phyloP scores from a whole-genome alignment of 768 basidiomycete genomes.

The Myochromella boudieri region DNA sequence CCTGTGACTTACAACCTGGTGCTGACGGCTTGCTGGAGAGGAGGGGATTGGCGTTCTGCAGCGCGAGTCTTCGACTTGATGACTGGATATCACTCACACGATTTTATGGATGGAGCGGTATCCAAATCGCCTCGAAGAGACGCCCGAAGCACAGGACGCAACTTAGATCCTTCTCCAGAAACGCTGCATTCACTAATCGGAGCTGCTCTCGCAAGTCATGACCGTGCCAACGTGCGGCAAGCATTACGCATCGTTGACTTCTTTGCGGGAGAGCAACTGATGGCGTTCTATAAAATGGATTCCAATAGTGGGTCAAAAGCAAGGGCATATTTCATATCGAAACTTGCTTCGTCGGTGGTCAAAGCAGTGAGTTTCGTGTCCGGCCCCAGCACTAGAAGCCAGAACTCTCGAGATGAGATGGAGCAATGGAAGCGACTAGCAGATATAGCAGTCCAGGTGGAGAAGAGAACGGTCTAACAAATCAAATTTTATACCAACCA shows the following conservation, averaged over 20 bases:
- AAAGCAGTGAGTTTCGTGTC: slow-evolving; percentile 38
- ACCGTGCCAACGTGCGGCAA: slow-evolving; percentile 54
- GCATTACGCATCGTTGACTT: slow-evolving; percentile 57
- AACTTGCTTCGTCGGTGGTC: slow-evolving; percentile 46
- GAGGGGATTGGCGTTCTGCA: slow-evolving; percentile 61
- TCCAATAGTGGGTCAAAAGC: slow-evolving; percentile 30
- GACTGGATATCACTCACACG: slow-evolving; percentile 61
- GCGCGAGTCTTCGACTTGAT: slow-evolving; percentile 64
- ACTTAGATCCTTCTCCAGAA: slow-evolving; percentile 48
- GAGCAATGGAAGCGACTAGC: slow-evolving; percentile 28
- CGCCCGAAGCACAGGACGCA: slow-evolving; percentile 41
- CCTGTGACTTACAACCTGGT: slow-evolving; percentile 59
- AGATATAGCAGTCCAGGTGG: slow-evolving; percentile 16
- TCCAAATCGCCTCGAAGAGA: slow-evolving; percentile 36
- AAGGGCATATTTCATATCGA: slow-evolving; percentile 41
- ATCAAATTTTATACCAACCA: slow-evolving; percentile 18
- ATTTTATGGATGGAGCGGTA: slow-evolving; percentile 51
- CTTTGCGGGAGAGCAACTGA: slow-evolving; percentile 37
- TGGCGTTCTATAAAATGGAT: slow-evolving; percentile 21
- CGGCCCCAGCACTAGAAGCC: slow-evolving; percentile 19
- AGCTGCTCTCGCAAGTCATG: slow-evolving; percentile 53
- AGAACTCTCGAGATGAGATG: slow-evolving; percentile 20
- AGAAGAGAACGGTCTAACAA: not conserved
- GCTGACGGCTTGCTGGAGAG: slow-evolving; percentile 62
- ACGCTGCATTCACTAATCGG: slow-evolving; percentile 57